Conservation (phyloP, 2,329 filamentous ascomycete species). For the Orbilia oligospora region DNA sequence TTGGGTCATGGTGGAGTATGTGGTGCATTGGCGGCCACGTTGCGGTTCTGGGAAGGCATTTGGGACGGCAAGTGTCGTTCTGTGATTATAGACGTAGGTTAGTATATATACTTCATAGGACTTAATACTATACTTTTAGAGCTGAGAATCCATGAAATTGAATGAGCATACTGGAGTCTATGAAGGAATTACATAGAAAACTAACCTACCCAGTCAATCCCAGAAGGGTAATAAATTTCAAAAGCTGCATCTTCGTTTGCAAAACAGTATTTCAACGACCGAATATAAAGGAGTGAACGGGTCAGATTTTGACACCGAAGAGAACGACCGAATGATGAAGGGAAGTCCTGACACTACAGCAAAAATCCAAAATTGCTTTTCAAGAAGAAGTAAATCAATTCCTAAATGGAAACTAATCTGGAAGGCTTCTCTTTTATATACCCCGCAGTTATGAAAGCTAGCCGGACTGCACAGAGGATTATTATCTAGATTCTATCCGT, state of each 20-base stretch:
- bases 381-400: background rate
- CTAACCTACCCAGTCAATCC: slow-evolving; percentile 17
- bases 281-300: slow-evolving; percentile 14
- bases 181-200: background rate
- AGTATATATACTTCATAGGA: background rate
- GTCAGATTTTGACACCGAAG: slow-evolving; percentile 6
- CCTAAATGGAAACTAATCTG: background rate
- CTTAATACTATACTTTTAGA: no score
- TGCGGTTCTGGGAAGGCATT: slow-evolving; percentile 7
- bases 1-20: background rate
- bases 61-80: background rate
- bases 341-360: background rate
- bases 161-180: background rate
- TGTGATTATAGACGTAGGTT: background rate
- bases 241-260: slow-evolving; percentile 8
- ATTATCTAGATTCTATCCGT: background rate
- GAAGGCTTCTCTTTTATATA: slow-evolving; percentile 2
- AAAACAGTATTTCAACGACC: background rate
- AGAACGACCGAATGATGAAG: background rate
- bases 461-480: background rate
- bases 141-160: background rate
- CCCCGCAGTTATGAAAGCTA: background rate
- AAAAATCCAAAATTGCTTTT: background rate
- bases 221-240: background rate
- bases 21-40: background rate